Evolutionary conservation across 169 alveolate genomes (phyloP).

Genomic region (Condylostoma magnum): DNA sequence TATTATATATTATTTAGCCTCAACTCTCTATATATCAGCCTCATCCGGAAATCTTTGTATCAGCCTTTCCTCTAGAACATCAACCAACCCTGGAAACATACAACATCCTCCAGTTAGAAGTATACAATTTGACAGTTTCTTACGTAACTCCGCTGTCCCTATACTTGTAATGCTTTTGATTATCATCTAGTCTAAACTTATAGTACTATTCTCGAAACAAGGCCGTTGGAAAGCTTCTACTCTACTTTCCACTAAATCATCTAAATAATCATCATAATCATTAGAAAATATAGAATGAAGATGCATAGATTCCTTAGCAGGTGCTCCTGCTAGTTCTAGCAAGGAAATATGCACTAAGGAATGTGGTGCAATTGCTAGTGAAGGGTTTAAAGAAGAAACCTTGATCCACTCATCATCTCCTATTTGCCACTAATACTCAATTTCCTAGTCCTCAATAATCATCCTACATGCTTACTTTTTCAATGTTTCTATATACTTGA

Average conservation of each 20-base stretch:
- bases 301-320: background rate
- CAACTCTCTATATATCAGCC: constrained; percentile 70
- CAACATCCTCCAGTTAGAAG: constrained; percentile 71
- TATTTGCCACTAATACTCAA: background rate
- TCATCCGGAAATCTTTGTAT: constrained; percentile 55
- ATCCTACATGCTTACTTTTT: constrained; percentile 26
- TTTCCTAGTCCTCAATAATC: background rate
- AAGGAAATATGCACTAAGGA: constrained; percentile 24
- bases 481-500: constrained; percentile 8
- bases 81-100: constrained; percentile 56
- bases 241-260: constrained; percentile 12
- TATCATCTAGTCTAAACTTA: constrained; percentile 28
- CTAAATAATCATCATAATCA: constrained; percentile 21
- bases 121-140: constrained; percentile 66
- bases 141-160: background rate
- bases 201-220: background rate
- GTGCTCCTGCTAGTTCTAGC: constrained; percentile 14
- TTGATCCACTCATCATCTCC: background rate
- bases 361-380: constrained; percentile 8
- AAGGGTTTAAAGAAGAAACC: constrained; percentile 5
- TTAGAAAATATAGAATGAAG: constrained; percentile 11
- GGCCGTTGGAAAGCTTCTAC: constrained; percentile 16
- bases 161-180: background rate
- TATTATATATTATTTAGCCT: constrained; percentile 29
- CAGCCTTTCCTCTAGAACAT: constrained; percentile 71